Conservation (phyloP, 306 rosid species). For the Sechiopsis laciniata region DNA sequence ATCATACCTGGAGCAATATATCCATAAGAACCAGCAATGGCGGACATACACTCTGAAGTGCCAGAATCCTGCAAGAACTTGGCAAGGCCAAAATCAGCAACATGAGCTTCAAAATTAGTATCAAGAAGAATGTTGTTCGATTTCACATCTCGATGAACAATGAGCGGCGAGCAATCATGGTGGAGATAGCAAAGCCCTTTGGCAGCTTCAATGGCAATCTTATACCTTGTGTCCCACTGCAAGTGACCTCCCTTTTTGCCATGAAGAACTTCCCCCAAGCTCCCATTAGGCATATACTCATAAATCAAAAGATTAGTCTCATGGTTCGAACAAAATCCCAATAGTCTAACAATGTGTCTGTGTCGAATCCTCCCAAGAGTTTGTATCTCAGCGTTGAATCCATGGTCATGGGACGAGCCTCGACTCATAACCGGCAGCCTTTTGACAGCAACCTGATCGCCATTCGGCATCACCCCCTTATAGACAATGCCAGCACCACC, state of each 20-base stretch:
- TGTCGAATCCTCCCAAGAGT: conserved; percentile 86
- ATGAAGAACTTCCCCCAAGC: conserved; percentile 92
- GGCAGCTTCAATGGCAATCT: conserved; percentile 86
- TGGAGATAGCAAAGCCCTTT: conserved; percentile 95
- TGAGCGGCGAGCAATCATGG: conserved; percentile 89
- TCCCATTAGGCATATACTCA: conserved; percentile 96
- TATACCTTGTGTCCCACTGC: conserved; percentile 84
- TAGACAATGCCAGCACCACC: conserved; percentile 98
- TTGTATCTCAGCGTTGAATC: conserved; percentile 95
- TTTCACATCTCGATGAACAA: conserved; percentile 85
- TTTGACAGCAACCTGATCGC: conserved; percentile 81
- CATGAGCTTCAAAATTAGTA: conserved; percentile 77
- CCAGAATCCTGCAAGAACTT: conserved; percentile 95
- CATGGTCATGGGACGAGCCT: conserved; percentile 87
- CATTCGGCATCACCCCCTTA: conserved; percentile 70
- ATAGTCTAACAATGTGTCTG: conserved; percentile 75
- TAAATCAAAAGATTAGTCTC: conserved; percentile 90
- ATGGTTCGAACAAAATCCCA: conserved; percentile 91
- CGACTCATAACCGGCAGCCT: conserved; percentile 86
- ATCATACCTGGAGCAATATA: conserved; percentile 23
- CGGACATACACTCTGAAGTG: conserved; percentile 48
- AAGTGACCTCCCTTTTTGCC: conserved; percentile 95
- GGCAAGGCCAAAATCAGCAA: conserved; percentile 97
- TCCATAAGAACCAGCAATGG: conserved; percentile 23
- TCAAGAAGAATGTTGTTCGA: conserved; percentile 94